These are phyloP conservation scores for Ascocoryne sarcoides DNA, from an alignment of 2,329 filamentous ascomycete genomes.

Conservation along the genomic window DNA sequence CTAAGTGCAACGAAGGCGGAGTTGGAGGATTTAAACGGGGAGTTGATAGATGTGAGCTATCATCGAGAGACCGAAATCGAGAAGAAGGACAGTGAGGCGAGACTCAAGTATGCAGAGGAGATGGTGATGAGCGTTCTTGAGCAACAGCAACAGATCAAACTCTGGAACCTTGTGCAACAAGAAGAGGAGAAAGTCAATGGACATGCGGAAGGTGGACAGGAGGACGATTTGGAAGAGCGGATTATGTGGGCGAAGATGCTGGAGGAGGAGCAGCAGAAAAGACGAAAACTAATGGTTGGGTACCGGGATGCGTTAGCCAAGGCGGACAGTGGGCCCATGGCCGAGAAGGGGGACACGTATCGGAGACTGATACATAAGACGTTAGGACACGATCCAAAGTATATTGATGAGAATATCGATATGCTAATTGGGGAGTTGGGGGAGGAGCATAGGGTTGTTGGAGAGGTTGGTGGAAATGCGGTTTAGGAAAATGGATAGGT, in stretches of 20 bases:
- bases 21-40: slow-evolving; percentile 49
- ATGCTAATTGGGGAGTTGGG: slow-evolving; percentile 20
- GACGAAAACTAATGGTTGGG: slow-evolving; percentile 50
- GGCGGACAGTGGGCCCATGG: slow-evolving; percentile 60
- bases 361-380: slow-evolving; percentile 30
- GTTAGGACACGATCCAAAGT: slow-evolving; percentile 41
- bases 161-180: slow-evolving; percentile 31
- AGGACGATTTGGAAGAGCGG: slow-evolving; percentile 43
- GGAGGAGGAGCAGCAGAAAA: slow-evolving; percentile 40
- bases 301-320: slow-evolving; percentile 61
- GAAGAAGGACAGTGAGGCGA: slow-evolving; percentile 17
- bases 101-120: slow-evolving; percentile 18
- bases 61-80: slow-evolving; percentile 28
- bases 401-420: slow-evolving; percentile 24
- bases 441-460: slow-evolving; percentile 12
- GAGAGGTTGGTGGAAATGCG: background rate
- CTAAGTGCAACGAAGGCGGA: slow-evolving; percentile 61
- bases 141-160: slow-evolving; percentile 40
- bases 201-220: slow-evolving; percentile 32
- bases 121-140: slow-evolving; percentile 25
- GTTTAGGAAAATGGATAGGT: background rate
- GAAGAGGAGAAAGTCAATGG: slow-evolving; percentile 42
- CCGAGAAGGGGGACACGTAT: slow-evolving; percentile 67
- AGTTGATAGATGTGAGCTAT: slow-evolving; percentile 40
- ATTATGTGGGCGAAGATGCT: slow-evolving; percentile 51